These are phyloP conservation scores for Geotrichum phurueaensis DNA, from an alignment of 1,139 yeast genomes.

Conservation along the genomic window DNA sequence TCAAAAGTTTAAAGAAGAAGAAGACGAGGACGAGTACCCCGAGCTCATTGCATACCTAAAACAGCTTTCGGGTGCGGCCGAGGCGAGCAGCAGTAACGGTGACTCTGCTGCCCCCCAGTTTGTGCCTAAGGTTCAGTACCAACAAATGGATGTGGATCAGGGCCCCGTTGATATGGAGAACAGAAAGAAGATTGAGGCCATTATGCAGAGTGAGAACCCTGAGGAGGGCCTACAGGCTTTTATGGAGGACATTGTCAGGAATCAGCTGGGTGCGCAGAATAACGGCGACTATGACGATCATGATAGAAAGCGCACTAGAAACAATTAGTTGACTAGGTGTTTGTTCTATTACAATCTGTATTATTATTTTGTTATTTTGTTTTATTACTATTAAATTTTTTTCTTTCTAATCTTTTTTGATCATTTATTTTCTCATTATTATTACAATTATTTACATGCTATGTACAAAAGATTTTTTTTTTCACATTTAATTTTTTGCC, in stretches of 20 bases:
- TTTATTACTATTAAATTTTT: neutral
- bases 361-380: neutral
- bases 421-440: neutral
- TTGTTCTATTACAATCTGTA: neutral
- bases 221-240: slow-evolving; percentile 70
- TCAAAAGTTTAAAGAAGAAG: slow-evolving; percentile 45
- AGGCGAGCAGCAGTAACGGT: neutral
- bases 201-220: slow-evolving; percentile 69
- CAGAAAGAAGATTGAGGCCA: slow-evolving; percentile 59
- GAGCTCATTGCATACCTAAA: slow-evolving; percentile 64
- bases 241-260: slow-evolving; percentile 58
- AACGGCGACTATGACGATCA: slow-evolving; percentile 13
- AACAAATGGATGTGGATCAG: slow-evolving; percentile 31
- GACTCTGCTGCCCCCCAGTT: neutral
- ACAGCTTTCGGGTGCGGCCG: slow-evolving; percentile 8
- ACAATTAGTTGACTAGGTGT: neutral
- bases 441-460: neutral
- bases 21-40: slow-evolving; percentile 82
- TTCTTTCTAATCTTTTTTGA: neutral
- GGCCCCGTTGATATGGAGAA: slow-evolving; percentile 46
- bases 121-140: slow-evolving; percentile 13
- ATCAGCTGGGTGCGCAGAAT: slow-evolving; percentile 33
- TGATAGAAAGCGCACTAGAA: slow-evolving; percentile 10
- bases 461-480: neutral
- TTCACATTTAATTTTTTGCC: slow-evolving; percentile 21